Evolutionary conservation across 169 alveolate species (phyloP).

Genomic region (Eimeria praecox): DNA sequence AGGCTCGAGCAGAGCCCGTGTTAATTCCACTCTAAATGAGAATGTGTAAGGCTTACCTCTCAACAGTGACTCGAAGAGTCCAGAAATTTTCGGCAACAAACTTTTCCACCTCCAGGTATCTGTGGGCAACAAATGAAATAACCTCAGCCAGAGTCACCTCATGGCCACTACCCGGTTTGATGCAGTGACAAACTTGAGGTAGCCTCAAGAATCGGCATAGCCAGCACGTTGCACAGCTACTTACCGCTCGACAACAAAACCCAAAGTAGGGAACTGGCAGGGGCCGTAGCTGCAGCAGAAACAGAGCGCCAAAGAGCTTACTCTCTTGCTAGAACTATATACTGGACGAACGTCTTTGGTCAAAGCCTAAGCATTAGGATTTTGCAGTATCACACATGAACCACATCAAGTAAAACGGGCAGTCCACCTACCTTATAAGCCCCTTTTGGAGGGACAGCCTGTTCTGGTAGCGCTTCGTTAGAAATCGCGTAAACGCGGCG

Average conservation of each 20-base stretch:
- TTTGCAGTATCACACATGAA: not conserved
- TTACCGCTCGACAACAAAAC: constrained; percentile 98
- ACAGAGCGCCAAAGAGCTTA: not conserved
- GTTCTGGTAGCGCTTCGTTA: constrained; percentile 91
- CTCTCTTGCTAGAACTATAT: not conserved
- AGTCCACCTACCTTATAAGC: constrained; percentile 28
- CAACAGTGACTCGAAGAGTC: constrained; percentile 91
- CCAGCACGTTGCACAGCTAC: not conserved
- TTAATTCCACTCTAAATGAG: not conserved
- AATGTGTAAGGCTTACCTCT: constrained; percentile 55
- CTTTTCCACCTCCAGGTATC: constrained; percentile 91
- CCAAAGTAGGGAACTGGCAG: constrained; percentile 99
- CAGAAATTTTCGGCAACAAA: constrained; percentile 96
- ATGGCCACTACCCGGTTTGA: not conserved
- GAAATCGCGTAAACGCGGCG: constrained; percentile 96
- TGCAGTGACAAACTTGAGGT: not conserved
- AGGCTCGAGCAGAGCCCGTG: not conserved
- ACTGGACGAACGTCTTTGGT: not conserved
- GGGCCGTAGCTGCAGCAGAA: constrained; percentile 97
- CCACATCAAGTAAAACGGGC: not conserved
- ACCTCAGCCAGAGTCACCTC: not conserved
- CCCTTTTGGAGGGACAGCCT: constrained; percentile 79
- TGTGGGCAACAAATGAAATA: not conserved
- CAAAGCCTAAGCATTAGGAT: not conserved
- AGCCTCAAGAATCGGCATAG: not conserved